Percentiles rank a stretch among this genome's conserved stretches.
Conservation (phyloP, 2,329 filamentous ascomycete genomes). For the Fusarium pseudocircinatum region DNA sequence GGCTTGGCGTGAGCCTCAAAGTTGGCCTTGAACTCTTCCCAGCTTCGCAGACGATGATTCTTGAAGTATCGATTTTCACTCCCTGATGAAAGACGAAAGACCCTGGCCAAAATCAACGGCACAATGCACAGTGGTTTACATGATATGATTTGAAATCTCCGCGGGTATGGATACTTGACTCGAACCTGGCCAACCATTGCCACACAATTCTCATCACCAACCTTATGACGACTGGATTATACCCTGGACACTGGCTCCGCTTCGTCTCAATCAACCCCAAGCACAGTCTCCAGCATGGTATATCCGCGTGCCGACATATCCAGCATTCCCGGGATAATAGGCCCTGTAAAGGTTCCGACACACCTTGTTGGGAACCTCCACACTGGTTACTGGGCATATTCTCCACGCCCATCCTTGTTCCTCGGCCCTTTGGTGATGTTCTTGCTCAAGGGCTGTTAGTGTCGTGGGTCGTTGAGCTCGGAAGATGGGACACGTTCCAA, state of each 20-base stretch:
- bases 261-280: constrained; percentile 10
- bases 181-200: constrained; percentile 12
- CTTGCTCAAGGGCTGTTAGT: constrained; percentile 25
- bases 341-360: constrained; percentile 23
- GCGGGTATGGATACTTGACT: constrained; percentile 6
- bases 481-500: constrained; percentile 5
- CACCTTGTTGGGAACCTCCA: constrained; percentile 22
- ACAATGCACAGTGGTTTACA: not conserved
- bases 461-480: constrained; percentile 24
- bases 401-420: constrained; percentile 15
- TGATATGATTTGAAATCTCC: constrained; percentile 13
- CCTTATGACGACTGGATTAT: constrained; percentile 20
- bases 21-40: not conserved
- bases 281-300: not conserved
- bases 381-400: not conserved
- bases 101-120: not conserved
- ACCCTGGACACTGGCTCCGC: constrained; percentile 23
- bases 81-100: not conserved
- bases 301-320: constrained; percentile 35
- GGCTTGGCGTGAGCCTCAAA: constrained; percentile 26
- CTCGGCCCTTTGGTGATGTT: constrained; percentile 25
- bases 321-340: constrained; percentile 16
- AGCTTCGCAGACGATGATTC: not conserved
- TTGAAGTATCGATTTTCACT: not conserved
- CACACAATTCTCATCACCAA: constrained; percentile 22